These are phyloP conservation scores for Rhynchosporium graminicola DNA, from an alignment of 2,329 filamentous ascomycete genomes.

Conservation along the genomic window DNA sequence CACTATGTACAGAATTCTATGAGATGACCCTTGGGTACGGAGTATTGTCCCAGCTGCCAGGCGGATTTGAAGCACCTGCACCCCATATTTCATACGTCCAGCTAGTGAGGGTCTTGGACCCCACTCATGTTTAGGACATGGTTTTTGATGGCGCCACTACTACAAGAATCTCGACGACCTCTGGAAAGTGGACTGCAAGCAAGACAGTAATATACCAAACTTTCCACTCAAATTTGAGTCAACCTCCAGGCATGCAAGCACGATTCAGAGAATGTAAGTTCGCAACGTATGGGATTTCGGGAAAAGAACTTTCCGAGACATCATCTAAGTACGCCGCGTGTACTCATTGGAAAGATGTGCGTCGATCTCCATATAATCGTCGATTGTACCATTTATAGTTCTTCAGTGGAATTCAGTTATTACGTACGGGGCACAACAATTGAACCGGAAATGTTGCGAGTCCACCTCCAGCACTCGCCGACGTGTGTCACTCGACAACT, in stretches of 20 bases:
- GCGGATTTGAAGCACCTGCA: background rate
- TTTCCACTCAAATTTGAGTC: background rate
- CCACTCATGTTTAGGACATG: background rate
- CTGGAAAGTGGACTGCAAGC: background rate
- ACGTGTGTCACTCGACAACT: background rate
- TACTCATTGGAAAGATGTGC: background rate
- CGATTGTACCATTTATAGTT: background rate
- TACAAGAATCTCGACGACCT: background rate
- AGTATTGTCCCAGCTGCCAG: too few species aligned
- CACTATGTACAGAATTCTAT: background rate
- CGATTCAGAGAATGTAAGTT: too few species aligned
- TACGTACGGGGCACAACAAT: background rate
- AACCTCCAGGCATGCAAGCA: background rate
- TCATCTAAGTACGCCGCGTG: background rate
- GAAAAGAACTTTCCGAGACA: background rate
- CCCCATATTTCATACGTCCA: slow-evolving; percentile 5
- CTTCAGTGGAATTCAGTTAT: background rate
- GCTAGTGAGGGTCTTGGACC: background rate
- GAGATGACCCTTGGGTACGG: background rate
- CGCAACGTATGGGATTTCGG: background rate
- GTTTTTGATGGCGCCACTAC: background rate
- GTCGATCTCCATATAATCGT: too few species aligned
- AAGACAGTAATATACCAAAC: slow-evolving; percentile 1
- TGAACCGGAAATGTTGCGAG: too few species aligned
- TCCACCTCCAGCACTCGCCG: background rate